These are phyloP conservation scores for Brassica rapa DNA, from an alignment of 345 rosid genomes.

Conservation along the genomic window DNA sequence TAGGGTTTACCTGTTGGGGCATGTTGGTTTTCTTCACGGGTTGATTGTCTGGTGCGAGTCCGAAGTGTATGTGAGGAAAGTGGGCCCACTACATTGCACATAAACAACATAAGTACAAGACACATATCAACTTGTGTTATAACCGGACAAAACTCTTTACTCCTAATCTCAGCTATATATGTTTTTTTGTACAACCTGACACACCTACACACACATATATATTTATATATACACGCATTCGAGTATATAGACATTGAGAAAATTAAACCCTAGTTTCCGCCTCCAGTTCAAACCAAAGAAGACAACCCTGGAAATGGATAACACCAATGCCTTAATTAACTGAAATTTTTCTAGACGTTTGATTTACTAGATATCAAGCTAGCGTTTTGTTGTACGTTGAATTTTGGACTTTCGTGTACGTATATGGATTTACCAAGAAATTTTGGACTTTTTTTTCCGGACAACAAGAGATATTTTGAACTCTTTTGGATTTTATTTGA, in stretches of 20 bases:
- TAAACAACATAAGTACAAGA: conserved; percentile 38
- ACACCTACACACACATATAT: background rate
- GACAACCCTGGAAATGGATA: conserved; percentile 1
- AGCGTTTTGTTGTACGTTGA: background rate
- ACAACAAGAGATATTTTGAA: background rate
- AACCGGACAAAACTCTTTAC: conserved; percentile 38
- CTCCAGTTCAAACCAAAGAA: background rate
- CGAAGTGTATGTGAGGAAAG: conserved; percentile 95
- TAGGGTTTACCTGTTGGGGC: conserved; percentile 75
- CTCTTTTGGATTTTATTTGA: background rate
- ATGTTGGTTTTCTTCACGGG: conserved; percentile 81
- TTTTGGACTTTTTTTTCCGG: no score
- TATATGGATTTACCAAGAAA: background rate
- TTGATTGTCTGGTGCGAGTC: conserved; percentile 96
- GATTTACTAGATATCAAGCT: background rate
- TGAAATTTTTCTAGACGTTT: background rate
- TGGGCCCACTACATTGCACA: conserved; percentile 86
- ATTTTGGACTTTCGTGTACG: background rate
- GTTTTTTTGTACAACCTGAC: background rate
- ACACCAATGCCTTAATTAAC: background rate
- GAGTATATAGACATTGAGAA: background rate
- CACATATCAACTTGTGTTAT: conserved; percentile 43
- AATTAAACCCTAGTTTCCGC: conserved; percentile 31
- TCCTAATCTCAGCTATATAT: conserved; percentile 31
- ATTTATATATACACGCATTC: background rate